Evolutionary conservation across 1,284 basidiomycete genomes (phyloP), one percentile per base, ranked within the genome.

Genomic region (Boletus sp.): DNA sequence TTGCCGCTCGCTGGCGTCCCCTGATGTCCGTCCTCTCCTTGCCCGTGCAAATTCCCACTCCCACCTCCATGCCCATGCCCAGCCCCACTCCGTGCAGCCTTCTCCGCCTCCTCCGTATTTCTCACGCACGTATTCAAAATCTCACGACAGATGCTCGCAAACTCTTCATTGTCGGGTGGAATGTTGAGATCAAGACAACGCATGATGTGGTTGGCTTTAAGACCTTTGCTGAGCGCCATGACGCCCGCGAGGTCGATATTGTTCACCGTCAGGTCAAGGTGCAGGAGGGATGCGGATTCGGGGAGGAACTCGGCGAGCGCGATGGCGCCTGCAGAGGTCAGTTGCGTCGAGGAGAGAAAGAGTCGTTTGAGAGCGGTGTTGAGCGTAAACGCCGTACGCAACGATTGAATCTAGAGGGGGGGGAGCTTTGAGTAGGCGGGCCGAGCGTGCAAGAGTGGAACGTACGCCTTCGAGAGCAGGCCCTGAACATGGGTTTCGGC

Each of bases 241-340:
- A 97, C 89, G 14, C 91, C 93, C 0, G 93, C 94, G 27, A 94
- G 77, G 57, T 93, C 92, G 34, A 98, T 74, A 5, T 75, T 71
- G 65, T 94, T 94, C 58, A 77, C 70, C 0, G 91, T 94, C 23
- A 94, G 72, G 65, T 94, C 91, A 40, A 98, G 81, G 66, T 98
- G 94, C 0, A 98, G 75, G 5, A 98, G 75, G 0, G 86, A 88
- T 22, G 77, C 79, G 0, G 91, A 88, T 64, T 98, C 94, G 0
- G 94, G 94, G 3, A 98, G 76, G 72, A 97, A 98, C 69, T 98
- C 94, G 4, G 95, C 95, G 1, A 99, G 79, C 0, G 92, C 90
- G 50, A 99, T 96, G 0, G 95, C 94, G 4, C 91, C 94, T 2
- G 88, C 76, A 0, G 91, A 89, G 0, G 81, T 82, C 58, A 99